Percentiles rank a stretch among this genome's conserved stretches.
Conservation (phyloP, 106 monocot genomes). For the Phalaenopsis equestris region DNA sequence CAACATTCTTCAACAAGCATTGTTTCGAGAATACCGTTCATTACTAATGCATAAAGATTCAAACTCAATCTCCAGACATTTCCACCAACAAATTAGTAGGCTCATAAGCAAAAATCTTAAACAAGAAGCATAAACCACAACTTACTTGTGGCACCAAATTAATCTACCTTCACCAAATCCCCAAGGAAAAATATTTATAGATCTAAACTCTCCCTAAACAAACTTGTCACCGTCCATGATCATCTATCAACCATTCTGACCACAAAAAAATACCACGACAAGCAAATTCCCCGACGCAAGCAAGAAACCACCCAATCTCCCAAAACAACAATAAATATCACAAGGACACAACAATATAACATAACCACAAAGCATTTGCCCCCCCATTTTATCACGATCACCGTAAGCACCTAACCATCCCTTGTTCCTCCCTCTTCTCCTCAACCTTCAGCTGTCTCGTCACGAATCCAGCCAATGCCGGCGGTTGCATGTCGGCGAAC, state of each 20-base stretch:
- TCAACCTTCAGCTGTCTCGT: too few species aligned
- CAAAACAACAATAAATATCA: neutral
- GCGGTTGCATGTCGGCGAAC: neutral
- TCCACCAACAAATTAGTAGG: neutral
- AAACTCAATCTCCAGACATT: neutral
- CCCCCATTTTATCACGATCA: neutral
- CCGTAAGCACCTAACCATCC: neutral
- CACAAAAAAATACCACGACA: neutral
- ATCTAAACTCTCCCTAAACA: neutral
- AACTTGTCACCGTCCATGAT: neutral
- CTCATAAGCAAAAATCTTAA: neutral
- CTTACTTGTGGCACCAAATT: neutral
- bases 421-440: neutral
- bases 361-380: neutral
- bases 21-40: neutral
- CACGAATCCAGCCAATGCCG: conserved; percentile 5
- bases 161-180: neutral
- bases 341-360: neutral
- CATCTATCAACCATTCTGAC: neutral
- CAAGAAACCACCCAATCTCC: neutral
- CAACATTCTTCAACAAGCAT: neutral
- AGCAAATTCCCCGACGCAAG: neutral
- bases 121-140: neutral
- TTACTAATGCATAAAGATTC: neutral
- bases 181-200: neutral